Evolutionary conservation across 2,329 filamentous ascomycete genomes (phyloP).

Genomic region (Aaosphaeria pasadenensis): DNA sequence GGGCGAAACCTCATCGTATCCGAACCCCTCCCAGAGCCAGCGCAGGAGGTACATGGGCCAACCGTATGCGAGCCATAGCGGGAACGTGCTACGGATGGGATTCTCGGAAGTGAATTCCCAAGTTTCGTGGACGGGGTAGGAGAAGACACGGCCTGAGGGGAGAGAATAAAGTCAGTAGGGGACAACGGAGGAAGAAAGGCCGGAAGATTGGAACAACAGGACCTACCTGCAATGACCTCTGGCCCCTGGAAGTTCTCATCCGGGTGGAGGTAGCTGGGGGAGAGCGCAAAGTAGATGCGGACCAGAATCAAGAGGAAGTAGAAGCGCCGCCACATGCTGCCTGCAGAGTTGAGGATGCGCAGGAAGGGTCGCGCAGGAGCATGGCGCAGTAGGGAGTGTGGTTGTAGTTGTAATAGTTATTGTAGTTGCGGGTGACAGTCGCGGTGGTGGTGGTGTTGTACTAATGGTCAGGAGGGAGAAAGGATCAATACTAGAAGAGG

Average conservation of each 20-base stretch:
- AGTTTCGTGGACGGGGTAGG: slow-evolving; percentile 82
- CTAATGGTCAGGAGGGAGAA: no score
- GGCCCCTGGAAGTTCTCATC: slow-evolving; percentile 99
- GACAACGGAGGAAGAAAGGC: slow-evolving; percentile 1
- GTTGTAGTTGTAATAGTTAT: not conserved
- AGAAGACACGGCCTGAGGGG: slow-evolving; percentile 77
- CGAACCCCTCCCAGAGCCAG: slow-evolving; percentile 88
- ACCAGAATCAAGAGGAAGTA: slow-evolving; percentile 83
- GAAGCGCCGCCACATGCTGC: slow-evolving; percentile 82
- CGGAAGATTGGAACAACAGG: not conserved
- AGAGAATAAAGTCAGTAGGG: slow-evolving; percentile 6
- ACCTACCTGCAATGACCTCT: slow-evolving; percentile 85
- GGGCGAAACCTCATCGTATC: slow-evolving; percentile 76
- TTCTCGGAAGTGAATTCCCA: slow-evolving; percentile 93
- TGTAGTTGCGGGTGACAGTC: no score
- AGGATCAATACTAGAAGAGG: no score
- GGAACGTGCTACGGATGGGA: slow-evolving; percentile 94
- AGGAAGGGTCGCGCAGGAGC: slow-evolving; percentile 21
- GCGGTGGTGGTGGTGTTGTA: no score
- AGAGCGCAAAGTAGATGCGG: slow-evolving; percentile 89
- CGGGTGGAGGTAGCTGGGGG: slow-evolving; percentile 93
- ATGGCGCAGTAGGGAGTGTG: slow-evolving; percentile 22
- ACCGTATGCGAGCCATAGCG: slow-evolving; percentile 92
- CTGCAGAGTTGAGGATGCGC: slow-evolving; percentile 7
- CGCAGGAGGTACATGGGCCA: slow-evolving; percentile 88